phyloP scores from a whole-genome alignment of 331 rosid species.

The Telfairia occidentalis region DNA sequence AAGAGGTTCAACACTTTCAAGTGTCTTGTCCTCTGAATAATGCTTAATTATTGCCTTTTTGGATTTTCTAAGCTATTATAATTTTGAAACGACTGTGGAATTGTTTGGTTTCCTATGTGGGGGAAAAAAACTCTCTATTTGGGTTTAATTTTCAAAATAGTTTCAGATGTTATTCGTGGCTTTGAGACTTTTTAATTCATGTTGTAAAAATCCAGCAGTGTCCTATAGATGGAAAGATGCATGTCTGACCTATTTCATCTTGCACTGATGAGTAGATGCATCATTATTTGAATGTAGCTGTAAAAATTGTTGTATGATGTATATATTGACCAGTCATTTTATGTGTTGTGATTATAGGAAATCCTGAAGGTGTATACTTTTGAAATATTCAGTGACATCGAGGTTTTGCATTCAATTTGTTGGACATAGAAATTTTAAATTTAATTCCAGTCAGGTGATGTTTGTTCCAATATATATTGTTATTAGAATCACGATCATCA shows the following conservation, averaged over 20 bases:
- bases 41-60: background rate
- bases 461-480: background rate
- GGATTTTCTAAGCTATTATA: background rate
- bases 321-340: conserved; percentile 2
- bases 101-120: background rate
- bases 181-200: background rate
- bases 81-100: background rate
- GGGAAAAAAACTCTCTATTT: background rate
- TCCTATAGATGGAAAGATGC: background rate
- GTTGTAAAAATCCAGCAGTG: background rate
- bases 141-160: background rate
- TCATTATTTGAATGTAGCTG: background rate
- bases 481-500: background rate
- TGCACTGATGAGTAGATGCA: background rate
- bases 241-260: background rate
- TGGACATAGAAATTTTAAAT: background rate
- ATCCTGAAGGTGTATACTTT: conserved; percentile 5
- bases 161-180: background rate
- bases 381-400: conserved; percentile 12
- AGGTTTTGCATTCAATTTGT: conserved; percentile 12
- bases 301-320: background rate
- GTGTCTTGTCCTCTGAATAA: background rate
- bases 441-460: conserved; percentile 7
- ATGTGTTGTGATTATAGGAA: conserved; percentile 2
- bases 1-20: background rate